Conservation (phyloP, 129 eudicot genomes). For the Dittrichia graveolens region DNA sequence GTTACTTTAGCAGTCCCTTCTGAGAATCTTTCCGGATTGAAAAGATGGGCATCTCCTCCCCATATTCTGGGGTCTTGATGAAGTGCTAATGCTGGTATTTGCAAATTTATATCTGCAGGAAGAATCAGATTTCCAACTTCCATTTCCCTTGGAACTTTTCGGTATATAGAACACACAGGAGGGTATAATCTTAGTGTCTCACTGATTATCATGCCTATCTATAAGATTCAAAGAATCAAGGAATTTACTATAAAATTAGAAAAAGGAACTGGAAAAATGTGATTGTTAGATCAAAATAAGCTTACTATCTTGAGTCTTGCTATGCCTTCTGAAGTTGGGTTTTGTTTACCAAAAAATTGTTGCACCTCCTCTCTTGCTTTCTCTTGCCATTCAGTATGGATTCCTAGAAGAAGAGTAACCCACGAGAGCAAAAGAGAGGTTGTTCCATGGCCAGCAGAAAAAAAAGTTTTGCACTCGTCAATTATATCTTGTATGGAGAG, state of each 20-base stretch:
- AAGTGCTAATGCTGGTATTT: conserved; percentile 48
- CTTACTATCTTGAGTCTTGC: conserved; percentile 57
- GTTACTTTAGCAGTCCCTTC: conserved; percentile 59
- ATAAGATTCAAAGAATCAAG: not conserved
- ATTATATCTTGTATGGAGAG: conserved; percentile 52
- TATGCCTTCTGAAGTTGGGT: conserved; percentile 54
- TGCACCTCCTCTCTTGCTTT: conserved; percentile 53
- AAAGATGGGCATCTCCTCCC: conserved; percentile 64
- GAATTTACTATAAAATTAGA: not conserved
- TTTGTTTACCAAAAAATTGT: conserved; percentile 35
- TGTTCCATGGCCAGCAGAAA: conserved; percentile 62
- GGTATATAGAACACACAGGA: conserved; percentile 38
- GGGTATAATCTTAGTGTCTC: conserved; percentile 64
- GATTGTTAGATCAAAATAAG: not conserved
- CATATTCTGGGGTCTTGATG: conserved; percentile 58
- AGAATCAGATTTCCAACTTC: conserved; percentile 40
- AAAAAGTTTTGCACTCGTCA: conserved; percentile 59
- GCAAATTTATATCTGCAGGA: conserved; percentile 41
- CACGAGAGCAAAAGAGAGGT: conserved; percentile 52
- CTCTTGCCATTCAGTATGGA: conserved; percentile 74
- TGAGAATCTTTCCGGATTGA: conserved; percentile 66
- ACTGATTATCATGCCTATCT: conserved; percentile 69
- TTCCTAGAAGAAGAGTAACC: conserved; percentile 55
- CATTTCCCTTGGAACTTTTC: conserved; percentile 38
- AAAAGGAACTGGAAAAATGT: not conserved